These are phyloP conservation scores for Tolypocladium album DNA, from an alignment of 2,329 filamentous ascomycete genomes.

Conservation along the genomic window DNA sequence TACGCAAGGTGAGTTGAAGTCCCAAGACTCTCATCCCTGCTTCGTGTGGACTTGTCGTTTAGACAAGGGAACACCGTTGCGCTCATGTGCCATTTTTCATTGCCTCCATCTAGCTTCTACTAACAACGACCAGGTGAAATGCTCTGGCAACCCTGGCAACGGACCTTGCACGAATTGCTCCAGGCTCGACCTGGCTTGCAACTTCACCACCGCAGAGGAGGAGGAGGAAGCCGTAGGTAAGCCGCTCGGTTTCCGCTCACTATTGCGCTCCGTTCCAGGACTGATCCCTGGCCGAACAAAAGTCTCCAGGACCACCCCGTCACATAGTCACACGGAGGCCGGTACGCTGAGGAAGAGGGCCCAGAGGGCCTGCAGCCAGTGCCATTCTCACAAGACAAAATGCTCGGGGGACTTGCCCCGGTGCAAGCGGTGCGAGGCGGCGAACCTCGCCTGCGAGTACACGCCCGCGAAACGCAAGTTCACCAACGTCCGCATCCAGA, in stretches of 20 bases:
- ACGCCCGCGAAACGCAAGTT: constrained; percentile 26
- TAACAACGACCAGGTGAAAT: constrained; percentile 25
- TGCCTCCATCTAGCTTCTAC: background rate
- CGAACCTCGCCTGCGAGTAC: constrained; percentile 27
- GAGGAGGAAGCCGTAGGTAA: constrained; percentile 11
- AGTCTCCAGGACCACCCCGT: constrained; percentile 26
- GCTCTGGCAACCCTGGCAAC: constrained; percentile 23
- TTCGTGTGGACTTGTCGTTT: background rate
- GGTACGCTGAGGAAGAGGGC: constrained; percentile 29
- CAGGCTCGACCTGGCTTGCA: constrained; percentile 24
- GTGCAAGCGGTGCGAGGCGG: constrained; percentile 25
- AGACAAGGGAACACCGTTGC: background rate
- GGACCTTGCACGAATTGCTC: constrained; percentile 26
- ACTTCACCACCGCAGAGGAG: constrained; percentile 16
- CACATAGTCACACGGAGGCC: constrained; percentile 29
- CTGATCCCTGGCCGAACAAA: constrained; percentile 9
- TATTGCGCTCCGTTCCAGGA: background rate
- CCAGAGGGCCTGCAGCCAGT: constrained; percentile 29
- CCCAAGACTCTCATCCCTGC: background rate
- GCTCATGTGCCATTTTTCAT: background rate
- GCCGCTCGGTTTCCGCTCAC: background rate
- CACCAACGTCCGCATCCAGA: constrained; percentile 18
- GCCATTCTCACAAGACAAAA: constrained; percentile 31
- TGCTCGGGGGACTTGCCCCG: constrained; percentile 29
- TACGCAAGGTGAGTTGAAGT: constrained; percentile 21